A percentile compares a stretch with the other conserved stretches of the same genome.
phyloP scores from a whole-genome alignment of 2,329 filamentous ascomycete species.

The Gnomoniopsis smithogilvyi region DNA sequence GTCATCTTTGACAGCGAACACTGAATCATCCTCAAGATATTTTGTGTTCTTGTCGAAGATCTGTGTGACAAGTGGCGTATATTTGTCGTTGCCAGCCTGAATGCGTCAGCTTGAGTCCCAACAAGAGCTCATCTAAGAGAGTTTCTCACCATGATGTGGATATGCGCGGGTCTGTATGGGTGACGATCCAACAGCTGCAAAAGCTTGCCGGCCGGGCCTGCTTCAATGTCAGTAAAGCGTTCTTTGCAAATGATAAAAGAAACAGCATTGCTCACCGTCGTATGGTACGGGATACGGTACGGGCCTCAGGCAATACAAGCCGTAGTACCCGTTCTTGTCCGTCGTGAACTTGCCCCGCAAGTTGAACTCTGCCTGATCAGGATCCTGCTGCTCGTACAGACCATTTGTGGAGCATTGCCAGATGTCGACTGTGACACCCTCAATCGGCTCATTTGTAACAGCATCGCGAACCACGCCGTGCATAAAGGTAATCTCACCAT shows the following conservation, averaged over 20 bases:
- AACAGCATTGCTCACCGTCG: slow-evolving; percentile 7
- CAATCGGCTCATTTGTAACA: slow-evolving; percentile 60
- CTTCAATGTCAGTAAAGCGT: slow-evolving; percentile 21
- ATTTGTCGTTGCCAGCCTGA: slow-evolving; percentile 20
- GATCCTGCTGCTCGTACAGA: slow-evolving; percentile 64
- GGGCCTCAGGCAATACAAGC: slow-evolving; percentile 52
- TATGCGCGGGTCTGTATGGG: slow-evolving; percentile 55
- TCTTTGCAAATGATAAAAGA: background rate
- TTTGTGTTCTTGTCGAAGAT: slow-evolving; percentile 61
- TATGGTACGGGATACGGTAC: slow-evolving; percentile 38
- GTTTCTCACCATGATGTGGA: slow-evolving; percentile 54
- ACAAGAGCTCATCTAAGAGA: background rate
- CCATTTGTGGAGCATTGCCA: slow-evolving; percentile 79
- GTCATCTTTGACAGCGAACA: slow-evolving; percentile 37
- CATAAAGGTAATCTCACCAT: slow-evolving; percentile 57
- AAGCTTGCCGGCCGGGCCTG: slow-evolving; percentile 51
- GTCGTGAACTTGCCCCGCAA: slow-evolving; percentile 65
- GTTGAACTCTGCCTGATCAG: slow-evolving; percentile 60
- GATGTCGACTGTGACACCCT: slow-evolving; percentile 66
- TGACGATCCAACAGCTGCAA: slow-evolving; percentile 53
- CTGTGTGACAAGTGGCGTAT: slow-evolving; percentile 51
- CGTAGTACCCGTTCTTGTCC: slow-evolving; percentile 58
- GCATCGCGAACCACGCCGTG: slow-evolving; percentile 58
- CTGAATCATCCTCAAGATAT: slow-evolving; percentile 45
- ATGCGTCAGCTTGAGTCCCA: background rate